A percentile compares a stretch with the other conserved stretches of the same genome.
These are phyloP conservation scores for Leccinum cinnamomeum DNA, from an alignment of 1,284 basidiomycete genomes.

Conservation along the genomic window DNA sequence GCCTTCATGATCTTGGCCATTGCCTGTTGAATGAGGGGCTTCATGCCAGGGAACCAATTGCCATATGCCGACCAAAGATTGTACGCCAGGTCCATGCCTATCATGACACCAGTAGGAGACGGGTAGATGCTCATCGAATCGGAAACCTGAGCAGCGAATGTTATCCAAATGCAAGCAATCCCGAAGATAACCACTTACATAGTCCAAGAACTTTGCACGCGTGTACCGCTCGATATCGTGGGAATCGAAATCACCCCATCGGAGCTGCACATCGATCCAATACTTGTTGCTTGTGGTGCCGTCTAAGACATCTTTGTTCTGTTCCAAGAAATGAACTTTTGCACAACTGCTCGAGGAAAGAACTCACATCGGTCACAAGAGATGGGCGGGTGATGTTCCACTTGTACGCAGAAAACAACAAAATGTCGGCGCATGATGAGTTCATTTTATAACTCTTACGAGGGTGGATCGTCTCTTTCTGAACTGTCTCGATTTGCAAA, in stretches of 20 bases:
- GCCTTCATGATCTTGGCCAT: conserved; percentile 99
- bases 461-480: conserved; percentile 99
- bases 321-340: conserved; percentile 12
- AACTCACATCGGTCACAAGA: conserved; percentile 85
- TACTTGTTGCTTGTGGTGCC: conserved; percentile 98
- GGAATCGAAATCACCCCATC: conserved; percentile 99
- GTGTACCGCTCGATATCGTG: conserved; percentile 98
- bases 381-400: conserved; percentile 99
- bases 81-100: conserved; percentile 98
- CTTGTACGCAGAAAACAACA: conserved; percentile 96
- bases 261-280: conserved; percentile 97
- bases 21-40: conserved; percentile 96
- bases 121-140: conserved; percentile 98
- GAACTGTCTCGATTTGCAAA: conserved; percentile 97
- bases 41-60: conserved; percentile 99
- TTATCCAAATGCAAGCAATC: not conserved
- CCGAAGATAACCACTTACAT: conserved; percentile 48
- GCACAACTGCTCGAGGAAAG: not conserved
- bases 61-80: conserved; percentile 99
- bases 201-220: conserved; percentile 97
- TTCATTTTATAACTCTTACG: conserved; percentile 99
- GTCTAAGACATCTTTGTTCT: conserved; percentile 94
- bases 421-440: conserved; percentile 93
- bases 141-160: conserved; percentile 58
- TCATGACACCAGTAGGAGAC: conserved; percentile 97